phyloP scores from a whole-genome alignment of 805 yeast genomes.

The Candida coquimbonensis region DNA sequence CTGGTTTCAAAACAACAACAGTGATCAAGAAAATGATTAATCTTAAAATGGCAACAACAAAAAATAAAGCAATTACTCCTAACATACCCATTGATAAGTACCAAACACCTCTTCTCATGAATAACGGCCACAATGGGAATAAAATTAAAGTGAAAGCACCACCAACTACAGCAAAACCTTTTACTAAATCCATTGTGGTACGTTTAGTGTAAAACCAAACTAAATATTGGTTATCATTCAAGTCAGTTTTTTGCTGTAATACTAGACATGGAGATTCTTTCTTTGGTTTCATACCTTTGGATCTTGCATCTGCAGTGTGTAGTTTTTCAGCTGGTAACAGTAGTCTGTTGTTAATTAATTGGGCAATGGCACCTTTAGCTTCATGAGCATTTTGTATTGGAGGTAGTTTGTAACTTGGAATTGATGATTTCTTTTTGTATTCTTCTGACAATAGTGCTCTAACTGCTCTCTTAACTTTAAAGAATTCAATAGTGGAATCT shows the following conservation, averaged over 20 bases:
- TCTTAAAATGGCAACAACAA: constrained; percentile 73
- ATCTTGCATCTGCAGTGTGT: constrained; percentile 58
- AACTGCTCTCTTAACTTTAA: constrained; percentile 75
- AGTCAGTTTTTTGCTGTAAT: constrained; percentile 47
- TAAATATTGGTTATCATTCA: constrained; percentile 64
- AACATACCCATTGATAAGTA: constrained; percentile 73
- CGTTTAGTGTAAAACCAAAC: constrained; percentile 79
- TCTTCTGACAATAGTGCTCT: constrained; percentile 73
- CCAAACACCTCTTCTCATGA: constrained; percentile 88
- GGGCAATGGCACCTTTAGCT: constrained; percentile 57
- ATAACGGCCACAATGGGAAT: constrained; percentile 93
- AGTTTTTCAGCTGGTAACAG: constrained; percentile 73
- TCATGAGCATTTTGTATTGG: constrained; percentile 42
- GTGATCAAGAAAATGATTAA: constrained; percentile 60
- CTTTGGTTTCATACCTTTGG: constrained; percentile 55
- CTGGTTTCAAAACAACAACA: constrained; percentile 51
- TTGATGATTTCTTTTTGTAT: constrained; percentile 47
- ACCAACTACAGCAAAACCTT: constrained; percentile 38
- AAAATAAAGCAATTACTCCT: constrained; percentile 67
- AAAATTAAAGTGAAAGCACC: constrained; percentile 61
- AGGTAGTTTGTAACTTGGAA: constrained; percentile 42
- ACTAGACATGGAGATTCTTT: constrained; percentile 56
- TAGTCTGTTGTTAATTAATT: constrained; percentile 64
- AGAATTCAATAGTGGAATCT: constrained; percentile 70
- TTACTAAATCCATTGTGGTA: constrained; percentile 36